Conservation (phyloP, 768 basidiomycete species). For the Tulasnella sp. region DNA sequence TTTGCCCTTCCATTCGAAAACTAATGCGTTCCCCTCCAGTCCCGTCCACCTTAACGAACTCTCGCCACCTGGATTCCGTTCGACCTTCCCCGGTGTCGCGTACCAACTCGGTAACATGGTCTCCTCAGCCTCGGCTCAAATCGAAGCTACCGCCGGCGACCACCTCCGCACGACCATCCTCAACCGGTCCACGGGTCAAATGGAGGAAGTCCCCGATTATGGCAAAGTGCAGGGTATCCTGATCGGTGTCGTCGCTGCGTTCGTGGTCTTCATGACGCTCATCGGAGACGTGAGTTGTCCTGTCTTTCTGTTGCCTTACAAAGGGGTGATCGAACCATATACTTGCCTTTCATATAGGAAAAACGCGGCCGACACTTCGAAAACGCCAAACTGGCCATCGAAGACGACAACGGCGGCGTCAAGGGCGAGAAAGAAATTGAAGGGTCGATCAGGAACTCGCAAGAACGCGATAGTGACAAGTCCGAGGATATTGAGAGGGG, state of each 20-base stretch:
- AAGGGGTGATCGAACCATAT: neutral
- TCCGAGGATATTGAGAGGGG: neutral
- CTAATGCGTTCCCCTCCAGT: constrained; percentile 33
- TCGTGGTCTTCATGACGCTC: constrained; percentile 64
- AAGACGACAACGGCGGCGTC: constrained; percentile 52
- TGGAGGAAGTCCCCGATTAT: constrained; percentile 48
- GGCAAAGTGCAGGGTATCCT: constrained; percentile 67
- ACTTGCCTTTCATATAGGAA: constrained; percentile 7
- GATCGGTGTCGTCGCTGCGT: constrained; percentile 72
- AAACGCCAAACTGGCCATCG: constrained; percentile 68
- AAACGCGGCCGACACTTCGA: constrained; percentile 80
- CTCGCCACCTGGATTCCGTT: constrained; percentile 81
- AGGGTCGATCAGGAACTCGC: neutral
- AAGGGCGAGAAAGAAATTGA: neutral
- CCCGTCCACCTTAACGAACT: constrained; percentile 79
- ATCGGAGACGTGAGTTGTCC: constrained; percentile 59
- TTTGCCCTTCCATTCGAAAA: no score
- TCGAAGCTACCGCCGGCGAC: constrained; percentile 65
- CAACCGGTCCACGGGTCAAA: constrained; percentile 24
- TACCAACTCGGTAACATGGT: constrained; percentile 81
- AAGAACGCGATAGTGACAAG: neutral
- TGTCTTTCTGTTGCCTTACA: neutral
- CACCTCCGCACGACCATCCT: constrained; percentile 45
- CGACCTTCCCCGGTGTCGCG: constrained; percentile 36
- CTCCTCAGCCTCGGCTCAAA: constrained; percentile 67